These are phyloP conservation scores for Bothriochloa decipiens DNA, from an alignment of 176 grass and related monocot genomes.

Conservation along the genomic window DNA sequence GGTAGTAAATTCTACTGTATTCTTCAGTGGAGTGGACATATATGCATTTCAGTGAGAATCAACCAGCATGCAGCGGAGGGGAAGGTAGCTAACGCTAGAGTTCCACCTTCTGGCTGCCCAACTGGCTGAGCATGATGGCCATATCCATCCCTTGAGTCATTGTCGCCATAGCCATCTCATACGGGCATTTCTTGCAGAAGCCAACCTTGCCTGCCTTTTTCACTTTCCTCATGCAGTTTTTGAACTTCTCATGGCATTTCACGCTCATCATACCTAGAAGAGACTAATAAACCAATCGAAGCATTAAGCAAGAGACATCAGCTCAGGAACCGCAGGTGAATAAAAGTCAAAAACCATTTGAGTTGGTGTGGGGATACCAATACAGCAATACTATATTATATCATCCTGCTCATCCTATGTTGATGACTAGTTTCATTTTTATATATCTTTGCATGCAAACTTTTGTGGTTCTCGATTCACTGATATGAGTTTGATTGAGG, in stretches of 20 bases:
- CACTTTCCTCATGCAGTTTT: constrained; percentile 83
- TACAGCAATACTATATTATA: not conserved
- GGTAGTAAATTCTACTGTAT: not conserved
- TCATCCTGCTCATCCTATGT: not conserved
- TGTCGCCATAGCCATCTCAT: constrained; percentile 72
- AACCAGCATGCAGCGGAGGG: not conserved
- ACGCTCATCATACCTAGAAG: constrained; percentile 70
- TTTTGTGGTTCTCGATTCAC: not conserved
- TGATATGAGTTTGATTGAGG: not conserved
- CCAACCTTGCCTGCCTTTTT: constrained; percentile 72
- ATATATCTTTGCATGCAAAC: not conserved
- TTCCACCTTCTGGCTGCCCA: constrained; percentile 54
- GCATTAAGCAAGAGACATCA: not conserved
- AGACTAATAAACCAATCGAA: not conserved
- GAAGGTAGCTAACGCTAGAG: constrained; percentile 38
- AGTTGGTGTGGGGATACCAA: not conserved
- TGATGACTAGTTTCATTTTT: not conserved
- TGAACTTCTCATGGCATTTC: constrained; percentile 83
- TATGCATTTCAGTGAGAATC: not conserved
- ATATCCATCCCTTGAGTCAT: constrained; percentile 96
- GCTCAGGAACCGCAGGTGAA: not conserved
- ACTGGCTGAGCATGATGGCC: constrained; percentile 87
- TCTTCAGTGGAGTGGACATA: not conserved
- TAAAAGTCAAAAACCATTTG: not conserved
- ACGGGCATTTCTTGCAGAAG: constrained; percentile 77